These are phyloP conservation scores for Podospora sp. DNA, from an alignment of 495 filamentous ascomycete species.

Conservation along the genomic window DNA sequence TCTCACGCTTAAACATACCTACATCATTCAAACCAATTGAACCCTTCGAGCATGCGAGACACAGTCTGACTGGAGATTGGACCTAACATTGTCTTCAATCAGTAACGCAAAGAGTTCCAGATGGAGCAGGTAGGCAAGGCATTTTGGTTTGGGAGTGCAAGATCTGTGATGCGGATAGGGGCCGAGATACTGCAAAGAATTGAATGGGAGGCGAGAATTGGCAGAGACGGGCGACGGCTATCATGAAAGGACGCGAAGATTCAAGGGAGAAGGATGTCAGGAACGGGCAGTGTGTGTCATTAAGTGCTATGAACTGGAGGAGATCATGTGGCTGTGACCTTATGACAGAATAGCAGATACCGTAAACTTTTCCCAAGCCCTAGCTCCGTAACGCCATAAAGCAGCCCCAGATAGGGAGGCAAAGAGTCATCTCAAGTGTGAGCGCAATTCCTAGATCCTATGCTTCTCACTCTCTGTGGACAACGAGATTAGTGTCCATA, in stretches of 20 bases:
- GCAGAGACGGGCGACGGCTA: neutral
- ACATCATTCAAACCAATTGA: too few relatives aligned
- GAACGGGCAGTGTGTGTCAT: neutral
- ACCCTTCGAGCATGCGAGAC: too few relatives aligned
- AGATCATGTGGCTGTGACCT: neutral
- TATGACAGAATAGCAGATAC: neutral
- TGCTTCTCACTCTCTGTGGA: constrained; percentile 81
- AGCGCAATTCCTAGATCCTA: constrained; percentile 43
- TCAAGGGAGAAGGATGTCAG: neutral
- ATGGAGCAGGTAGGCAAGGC: too few relatives aligned
- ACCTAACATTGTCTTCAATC: too few relatives aligned
- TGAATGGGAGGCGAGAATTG: too few relatives aligned
- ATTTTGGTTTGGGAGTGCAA: too few relatives aligned
- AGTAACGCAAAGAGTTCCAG: too few relatives aligned
- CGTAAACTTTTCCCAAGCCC: neutral
- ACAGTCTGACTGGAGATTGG: too few relatives aligned
- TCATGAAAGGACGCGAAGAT: neutral
- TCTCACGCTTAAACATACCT: too few relatives aligned
- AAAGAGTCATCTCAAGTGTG: neutral
- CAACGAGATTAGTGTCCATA: constrained; percentile 22
- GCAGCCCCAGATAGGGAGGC: too few relatives aligned
- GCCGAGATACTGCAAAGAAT: too few relatives aligned
- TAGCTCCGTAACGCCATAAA: constrained; percentile 7
- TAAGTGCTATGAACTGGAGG: neutral
- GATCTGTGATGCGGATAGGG: too few relatives aligned